phyloP scores from a whole-genome alignment of 345 rosid species.

The Viola odorata region DNA sequence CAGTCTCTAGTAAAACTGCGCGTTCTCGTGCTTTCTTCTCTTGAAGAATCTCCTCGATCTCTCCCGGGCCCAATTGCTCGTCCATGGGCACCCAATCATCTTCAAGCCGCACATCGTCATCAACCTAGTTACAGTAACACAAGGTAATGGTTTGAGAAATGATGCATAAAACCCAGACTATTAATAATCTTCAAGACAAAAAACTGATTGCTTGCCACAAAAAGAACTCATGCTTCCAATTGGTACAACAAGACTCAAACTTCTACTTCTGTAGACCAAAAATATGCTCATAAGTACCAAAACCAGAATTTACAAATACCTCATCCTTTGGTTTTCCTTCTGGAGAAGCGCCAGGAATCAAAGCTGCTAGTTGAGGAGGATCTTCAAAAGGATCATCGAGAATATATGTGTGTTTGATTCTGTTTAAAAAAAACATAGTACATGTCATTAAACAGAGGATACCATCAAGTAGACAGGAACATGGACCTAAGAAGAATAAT shows the following conservation, averaged over 20 bases:
- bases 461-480: not conserved
- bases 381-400: constrained; percentile 94
- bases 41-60: constrained; percentile 75
- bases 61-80: constrained; percentile 57
- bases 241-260: not conserved
- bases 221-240: no score
- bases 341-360: constrained; percentile 86
- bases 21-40: constrained; percentile 82
- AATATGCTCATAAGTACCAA: not conserved
- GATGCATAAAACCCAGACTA: not conserved
- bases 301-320: constrained; percentile 25
- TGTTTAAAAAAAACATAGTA: constrained; percentile 19
- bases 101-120: constrained; percentile 82
- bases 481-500: constrained; percentile 1
- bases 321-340: constrained; percentile 94
- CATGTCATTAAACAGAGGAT: not conserved
- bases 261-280: not conserved
- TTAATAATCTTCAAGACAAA: no score
- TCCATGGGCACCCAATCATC: constrained; percentile 99
- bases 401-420: constrained; percentile 76
- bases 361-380: constrained; percentile 60
- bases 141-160: not conserved
- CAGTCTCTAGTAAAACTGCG: constrained; percentile 96
- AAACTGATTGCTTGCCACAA: no score
- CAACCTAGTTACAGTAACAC: constrained; percentile 36